Base-by-base conservation (phyloP, 441 rosid genomes). In the Cnidoscolus chayamansa region DNA sequence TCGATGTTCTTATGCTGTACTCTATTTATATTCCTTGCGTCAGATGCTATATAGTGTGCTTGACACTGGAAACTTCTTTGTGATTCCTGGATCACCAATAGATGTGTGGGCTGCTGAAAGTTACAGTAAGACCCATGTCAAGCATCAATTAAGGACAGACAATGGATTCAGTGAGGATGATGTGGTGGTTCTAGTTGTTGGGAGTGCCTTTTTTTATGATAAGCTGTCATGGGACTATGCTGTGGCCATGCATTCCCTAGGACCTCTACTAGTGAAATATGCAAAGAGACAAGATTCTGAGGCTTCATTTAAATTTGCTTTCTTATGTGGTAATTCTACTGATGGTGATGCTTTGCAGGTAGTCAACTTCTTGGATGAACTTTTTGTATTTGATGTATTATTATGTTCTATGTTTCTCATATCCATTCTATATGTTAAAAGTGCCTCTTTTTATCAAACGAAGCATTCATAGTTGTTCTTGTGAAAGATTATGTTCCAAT, bases 21-120 rank as follows among this genome's bases (percentile, higher is more conserved):
- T 78, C 76, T 84, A 75, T 84, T 65, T 63, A 82, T 74, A 40
- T 78, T 25, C 76, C 58, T 65, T 84, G 75, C 71, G 74, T 81
- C 97, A 96, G 99, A 91, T 96, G 97, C 73, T 96, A 79, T 88
- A 93, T 83, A 89, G 94, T 76, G 78, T 82, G 83, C 96, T 96
- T 74, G 99, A 96, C 84, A 81, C 88, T 85, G 97, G 99, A 81
- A 93, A 96, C 89, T 96, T 96, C 83, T 82, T 86, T 86, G 99
- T 93, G 72, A 83, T 93, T 85, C 94, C 96, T 80, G 99, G 97
- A 80, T 86, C 97, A 51, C 94, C 94, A 51, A 77, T 86, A 20
- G 97, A 96, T 81, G 94, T 91, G 62, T 96, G 98, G 97, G 89
- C 92, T 75, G 94, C 96, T 75, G 97, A 91, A 84, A 86, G 81